Evolutionary conservation across 2,329 filamentous ascomycete genomes (phyloP).

Genomic region (Capronia epimyces): DNA sequence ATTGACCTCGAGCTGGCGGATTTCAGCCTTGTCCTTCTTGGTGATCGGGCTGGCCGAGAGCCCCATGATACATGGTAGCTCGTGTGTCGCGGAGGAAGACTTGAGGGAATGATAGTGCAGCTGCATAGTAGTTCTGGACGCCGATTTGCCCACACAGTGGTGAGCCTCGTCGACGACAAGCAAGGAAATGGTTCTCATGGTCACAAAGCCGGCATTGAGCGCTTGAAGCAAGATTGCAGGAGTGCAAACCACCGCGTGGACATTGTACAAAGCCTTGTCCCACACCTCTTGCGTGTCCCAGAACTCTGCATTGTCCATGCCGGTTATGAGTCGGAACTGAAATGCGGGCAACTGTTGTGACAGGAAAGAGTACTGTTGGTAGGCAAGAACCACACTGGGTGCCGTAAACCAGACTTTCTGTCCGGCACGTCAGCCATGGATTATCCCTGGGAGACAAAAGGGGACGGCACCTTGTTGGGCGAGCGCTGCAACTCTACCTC

Average conservation of each 20-base stretch:
- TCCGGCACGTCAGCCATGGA: not conserved
- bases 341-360: conserved; percentile 53
- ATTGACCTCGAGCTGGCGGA: conserved; percentile 58
- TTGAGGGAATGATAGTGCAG: conserved; percentile 59
- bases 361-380: conserved; percentile 61
- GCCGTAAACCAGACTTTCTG: conserved; percentile 65
- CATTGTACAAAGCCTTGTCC: conserved; percentile 59
- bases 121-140: conserved; percentile 66
- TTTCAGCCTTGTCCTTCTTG: conserved; percentile 29
- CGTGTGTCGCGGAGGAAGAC: conserved; percentile 30
- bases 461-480: conserved; percentile 48
- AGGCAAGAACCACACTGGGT: conserved; percentile 62
- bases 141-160: conserved; percentile 60
- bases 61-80: conserved; percentile 64
- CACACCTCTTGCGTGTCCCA: conserved; percentile 66
- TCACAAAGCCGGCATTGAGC: conserved; percentile 67
- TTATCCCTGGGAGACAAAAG: conserved; percentile 12
- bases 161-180: conserved; percentile 85
- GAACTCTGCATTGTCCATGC: conserved; percentile 63
- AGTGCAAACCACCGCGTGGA: conserved; percentile 71
- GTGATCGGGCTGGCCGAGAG: conserved; percentile 75
- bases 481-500: conserved; percentile 56
- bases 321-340: conserved; percentile 59
- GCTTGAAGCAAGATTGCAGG: conserved; percentile 70
- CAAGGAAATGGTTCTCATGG: conserved; percentile 57